A percentile compares a stretch with the other conserved stretches of the same genome.
Evolutionary conservation across 2,329 filamentous ascomycete species (phyloP).

Genomic region (Xylariaceae sp.): DNA sequence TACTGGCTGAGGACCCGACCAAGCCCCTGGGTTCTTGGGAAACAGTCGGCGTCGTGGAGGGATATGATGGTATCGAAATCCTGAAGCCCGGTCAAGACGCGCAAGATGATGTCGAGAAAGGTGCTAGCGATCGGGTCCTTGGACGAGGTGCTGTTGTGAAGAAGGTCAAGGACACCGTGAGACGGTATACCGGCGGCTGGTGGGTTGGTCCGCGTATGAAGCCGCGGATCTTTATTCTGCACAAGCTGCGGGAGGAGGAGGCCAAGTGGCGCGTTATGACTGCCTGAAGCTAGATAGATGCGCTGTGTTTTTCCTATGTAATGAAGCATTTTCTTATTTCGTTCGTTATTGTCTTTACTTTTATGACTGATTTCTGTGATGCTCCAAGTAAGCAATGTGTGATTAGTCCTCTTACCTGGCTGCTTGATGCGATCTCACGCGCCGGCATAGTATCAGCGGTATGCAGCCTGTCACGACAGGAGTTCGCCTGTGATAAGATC

Average conservation of each 20-base stretch:
- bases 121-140: conserved; percentile 33
- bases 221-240: conserved; percentile 49
- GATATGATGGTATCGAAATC: conserved; percentile 55
- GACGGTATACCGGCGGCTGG: conserved; percentile 52
- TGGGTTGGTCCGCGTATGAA: conserved; percentile 60
- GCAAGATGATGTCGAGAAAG: conserved; percentile 23
- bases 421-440: too few species aligned
- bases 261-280: conserved; percentile 28
- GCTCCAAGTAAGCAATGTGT: too few species aligned
- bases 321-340: background rate
- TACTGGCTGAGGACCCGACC: conserved; percentile 49
- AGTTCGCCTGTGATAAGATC: too few species aligned
- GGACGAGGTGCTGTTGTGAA: conserved; percentile 42
- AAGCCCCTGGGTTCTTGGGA: conserved; percentile 50
- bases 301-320: background rate
- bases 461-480: too few species aligned
- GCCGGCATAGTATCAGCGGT: too few species aligned
- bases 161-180: conserved; percentile 38
- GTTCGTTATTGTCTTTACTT: background rate
- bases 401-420: too few species aligned
- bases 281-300: conserved; percentile 18
- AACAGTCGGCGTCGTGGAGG: conserved; percentile 50
- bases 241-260: conserved; percentile 29
- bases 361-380: background rate
- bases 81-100: conserved; percentile 41